Evolutionary conservation across 164 flowering plant species (phyloP), one percentile per base, ranked within the genome.

Genomic region (Saururus chinensis): DNA sequence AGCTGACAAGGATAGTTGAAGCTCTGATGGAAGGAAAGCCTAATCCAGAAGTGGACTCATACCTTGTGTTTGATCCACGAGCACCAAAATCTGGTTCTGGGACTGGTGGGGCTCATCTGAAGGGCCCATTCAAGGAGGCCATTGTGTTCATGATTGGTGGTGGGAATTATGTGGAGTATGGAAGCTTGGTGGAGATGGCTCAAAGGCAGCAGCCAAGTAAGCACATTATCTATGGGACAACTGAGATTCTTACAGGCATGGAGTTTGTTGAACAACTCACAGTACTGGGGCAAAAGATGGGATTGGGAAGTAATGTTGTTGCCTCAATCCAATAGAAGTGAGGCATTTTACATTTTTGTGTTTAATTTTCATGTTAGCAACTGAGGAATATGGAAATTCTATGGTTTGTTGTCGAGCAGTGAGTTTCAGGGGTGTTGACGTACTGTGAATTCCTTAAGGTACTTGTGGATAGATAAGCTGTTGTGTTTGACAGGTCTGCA

Each of bases 91-190:
- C 96, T 20, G 69, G 80, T 66, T 73, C 88, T 16, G 90, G 83
- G 23, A 57, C 70, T 1, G 64, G 82, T 56, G 71, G 84, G 54
- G 80, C 73, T 76, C 93, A 82, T 71, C 62, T 85, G 73, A 89
- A 79, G 73, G 96, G 98, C 57, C 87, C 98, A 21, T 92, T 87
- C 64, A 89, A 89, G 69, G 98, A 92, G 69, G 96, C 92, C 53
- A 89, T 92, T 48, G 99, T 90, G 0, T 93, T 93, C 79, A 88
- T 93, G 97, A 88, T 93, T 59, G 99, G 99, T 55, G 99, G 99
- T 64, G 99, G 99, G 56, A 93, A 93, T 72, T 93, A 93, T 61
- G 77, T 93, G 62, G 99, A 93, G 65, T 79, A 86, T 68, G 89
- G 88, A 26, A 81, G 96, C 73, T 77, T 93, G 82, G 96, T 84